Conservation (phyloP, 1,139 yeast genomes). For the Lodderomyces theae region DNA sequence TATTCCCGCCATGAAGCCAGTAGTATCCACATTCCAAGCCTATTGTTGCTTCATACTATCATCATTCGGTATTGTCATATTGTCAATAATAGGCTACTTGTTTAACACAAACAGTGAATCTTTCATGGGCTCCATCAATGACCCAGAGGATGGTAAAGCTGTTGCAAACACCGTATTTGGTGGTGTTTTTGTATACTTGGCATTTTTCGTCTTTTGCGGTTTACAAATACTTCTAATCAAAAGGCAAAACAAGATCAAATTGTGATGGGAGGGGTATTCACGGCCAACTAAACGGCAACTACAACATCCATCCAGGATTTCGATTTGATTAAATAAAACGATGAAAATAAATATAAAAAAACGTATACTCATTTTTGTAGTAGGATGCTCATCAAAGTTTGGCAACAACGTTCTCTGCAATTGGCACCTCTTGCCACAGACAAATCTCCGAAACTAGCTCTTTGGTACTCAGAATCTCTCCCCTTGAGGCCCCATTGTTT, state of each 20-base stretch:
- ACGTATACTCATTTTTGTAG: too few species aligned
- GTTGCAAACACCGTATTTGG: slow-evolving; percentile 89
- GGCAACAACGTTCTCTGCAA: slow-evolving; percentile 62
- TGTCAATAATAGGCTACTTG: slow-evolving; percentile 78
- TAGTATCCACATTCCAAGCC: slow-evolving; percentile 66
- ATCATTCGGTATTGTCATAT: slow-evolving; percentile 84
- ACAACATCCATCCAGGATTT: too few species aligned
- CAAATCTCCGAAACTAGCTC: slow-evolving; percentile 63
- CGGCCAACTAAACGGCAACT: too few species aligned
- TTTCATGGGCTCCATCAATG: slow-evolving; percentile 86
- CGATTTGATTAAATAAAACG: too few species aligned
- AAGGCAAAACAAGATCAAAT: slow-evolving; percentile 57
- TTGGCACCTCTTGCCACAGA: slow-evolving; percentile 59
- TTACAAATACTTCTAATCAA: slow-evolving; percentile 67
- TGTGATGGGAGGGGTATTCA: slow-evolving; percentile 11
- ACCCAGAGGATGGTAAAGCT: slow-evolving; percentile 90
- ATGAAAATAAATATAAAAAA: slow-evolving; percentile 4
- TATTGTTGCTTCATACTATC: slow-evolving; percentile 94
- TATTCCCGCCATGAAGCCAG: slow-evolving; percentile 36
- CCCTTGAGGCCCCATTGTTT: slow-evolving; percentile 70
- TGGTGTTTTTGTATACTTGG: slow-evolving; percentile 81
- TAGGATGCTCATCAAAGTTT: slow-evolving; percentile 31
- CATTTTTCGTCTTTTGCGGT: slow-evolving; percentile 85
- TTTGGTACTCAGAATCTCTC: slow-evolving; percentile 61
- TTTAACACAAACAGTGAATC: slow-evolving; percentile 83